Percentiles rank a stretch among this genome's conserved stretches.
Evolutionary conservation across 1,284 basidiomycete genomes (phyloP).

Genomic region (Rhizoctonia solani): DNA sequence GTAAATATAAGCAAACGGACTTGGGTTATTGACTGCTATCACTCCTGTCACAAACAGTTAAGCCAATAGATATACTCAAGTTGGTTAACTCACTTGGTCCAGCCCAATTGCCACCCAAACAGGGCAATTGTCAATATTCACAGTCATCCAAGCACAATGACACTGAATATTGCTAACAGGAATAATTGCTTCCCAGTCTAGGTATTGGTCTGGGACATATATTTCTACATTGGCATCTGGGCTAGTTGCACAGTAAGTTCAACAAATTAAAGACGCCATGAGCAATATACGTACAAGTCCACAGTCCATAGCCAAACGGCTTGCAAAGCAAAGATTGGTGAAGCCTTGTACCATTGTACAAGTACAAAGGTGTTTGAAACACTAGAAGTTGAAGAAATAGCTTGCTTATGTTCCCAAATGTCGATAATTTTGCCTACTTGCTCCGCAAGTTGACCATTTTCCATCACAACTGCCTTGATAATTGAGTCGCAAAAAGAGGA

Average conservation of each 20-base stretch:
- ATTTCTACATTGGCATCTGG: background rate
- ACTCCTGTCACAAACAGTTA: too few relatives aligned
- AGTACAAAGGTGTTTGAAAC: background rate
- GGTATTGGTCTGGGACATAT: background rate
- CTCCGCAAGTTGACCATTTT: background rate
- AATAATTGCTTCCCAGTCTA: background rate
- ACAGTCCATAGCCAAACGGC: background rate
- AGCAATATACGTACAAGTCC: background rate
- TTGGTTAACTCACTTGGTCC: conserved; percentile 2
- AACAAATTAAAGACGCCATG: background rate
- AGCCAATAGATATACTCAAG: too few relatives aligned
- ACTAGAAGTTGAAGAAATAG: background rate
- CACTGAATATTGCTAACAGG: background rate
- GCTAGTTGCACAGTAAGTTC: background rate
- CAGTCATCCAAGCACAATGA: conserved; percentile 1
- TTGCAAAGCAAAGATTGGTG: background rate
- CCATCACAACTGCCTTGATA: background rate
- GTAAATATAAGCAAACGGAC: too few relatives aligned
- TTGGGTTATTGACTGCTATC: too few relatives aligned
- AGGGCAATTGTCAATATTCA: background rate
- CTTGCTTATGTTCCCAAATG: background rate
- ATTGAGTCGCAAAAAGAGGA: background rate
- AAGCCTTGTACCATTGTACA: background rate
- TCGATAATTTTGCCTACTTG: background rate
- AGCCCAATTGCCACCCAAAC: background rate